These are phyloP conservation scores for Azolla pinnata DNA, from an alignment of 75 land plant genomes.

Conservation along the genomic window DNA sequence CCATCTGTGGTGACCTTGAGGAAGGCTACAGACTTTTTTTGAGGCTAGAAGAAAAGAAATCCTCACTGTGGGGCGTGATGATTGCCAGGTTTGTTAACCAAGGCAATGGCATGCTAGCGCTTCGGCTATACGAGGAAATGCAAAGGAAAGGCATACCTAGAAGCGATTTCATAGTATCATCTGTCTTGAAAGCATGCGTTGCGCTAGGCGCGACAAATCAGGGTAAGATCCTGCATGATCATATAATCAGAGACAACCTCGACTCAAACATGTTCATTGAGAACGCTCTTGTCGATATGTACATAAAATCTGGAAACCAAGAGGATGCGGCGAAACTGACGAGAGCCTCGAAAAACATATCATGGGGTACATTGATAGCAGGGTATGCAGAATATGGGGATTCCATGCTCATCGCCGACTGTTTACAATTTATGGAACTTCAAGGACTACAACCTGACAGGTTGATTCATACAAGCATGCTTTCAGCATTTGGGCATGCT, in stretches of 20 bases:
- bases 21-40: conserved; percentile 1
- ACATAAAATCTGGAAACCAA: conserved; percentile 26
- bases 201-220: conserved; percentile 11
- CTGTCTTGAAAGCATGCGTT: conserved; percentile 23
- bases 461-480: not conserved
- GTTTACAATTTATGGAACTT: conserved; percentile 5
- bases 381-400: conserved; percentile 6
- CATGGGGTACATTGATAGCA: conserved; percentile 13
- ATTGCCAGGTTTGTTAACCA: conserved; percentile 10
- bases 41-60: conserved; percentile 6
- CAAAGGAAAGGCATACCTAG: conserved; percentile 4
- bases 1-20: conserved; percentile 13
- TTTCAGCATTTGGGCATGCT: conserved; percentile 10
- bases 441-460: conserved; percentile 5
- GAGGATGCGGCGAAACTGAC: not conserved
- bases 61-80: conserved; percentile 13
- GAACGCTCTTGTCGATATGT: conserved; percentile 33
- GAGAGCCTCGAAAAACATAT: not conserved
- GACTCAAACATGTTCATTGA: conserved; percentile 19
- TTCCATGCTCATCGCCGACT: not conserved
- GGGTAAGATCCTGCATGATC: conserved; percentile 22
- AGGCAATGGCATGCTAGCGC: not conserved
- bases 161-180: conserved; percentile 18
- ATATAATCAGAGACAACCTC: conserved; percentile 9
- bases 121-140: conserved; percentile 13